Base-by-base conservation (phyloP, 2,329 filamentous ascomycete genomes). In the Phialophora expanda region DNA sequence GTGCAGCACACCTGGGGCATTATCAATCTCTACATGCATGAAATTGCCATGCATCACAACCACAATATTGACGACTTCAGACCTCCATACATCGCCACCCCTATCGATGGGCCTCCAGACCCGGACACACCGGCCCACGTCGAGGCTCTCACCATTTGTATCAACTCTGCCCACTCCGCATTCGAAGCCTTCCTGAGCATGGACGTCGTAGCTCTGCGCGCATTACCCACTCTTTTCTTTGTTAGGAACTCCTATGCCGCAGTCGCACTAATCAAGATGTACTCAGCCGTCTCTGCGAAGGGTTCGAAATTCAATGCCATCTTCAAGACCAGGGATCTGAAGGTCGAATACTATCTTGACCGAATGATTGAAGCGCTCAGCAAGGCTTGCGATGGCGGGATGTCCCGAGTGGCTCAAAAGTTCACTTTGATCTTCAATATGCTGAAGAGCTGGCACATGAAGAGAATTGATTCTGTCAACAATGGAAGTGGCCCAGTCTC, bases 211-310 rank as follows among this genome's bases (percentile, higher is more conserved):
- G 82, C 80, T 48, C 81, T 91, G 48, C 86, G 88, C 61, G 88
- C 84, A 62, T 75, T 92, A 9, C 90, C 90, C 20, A 88, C 90
- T 2, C 88, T 90, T 73, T 87, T 86, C 75, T 88, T 90, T 72
- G 89, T 91, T 17, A 86, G 90, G 30, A 86, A 91, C 20, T 86
- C 89, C 11, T 92, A 91, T 73, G 87, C 87, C 5, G 84, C 89
- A 2, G 88, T 92, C 22, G 86, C 90, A 34, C 80, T 92, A 44
- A 89, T 91, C 75, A 92, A 92, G 76, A 85, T 93, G 67, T 89
- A 89, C 76, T 88, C 90, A 57, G 86, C 88, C 8, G 87, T 89
- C 3, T 85, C 85, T 1, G 83, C 85, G 14, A 85, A 88, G 0
- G 84, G 85, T 48, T 89, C 86, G 17, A 87, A 89, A 70, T 83